phyloP scores from a whole-genome alignment of 176 grass and related monocot genomes.

The Typha latifolia region DNA sequence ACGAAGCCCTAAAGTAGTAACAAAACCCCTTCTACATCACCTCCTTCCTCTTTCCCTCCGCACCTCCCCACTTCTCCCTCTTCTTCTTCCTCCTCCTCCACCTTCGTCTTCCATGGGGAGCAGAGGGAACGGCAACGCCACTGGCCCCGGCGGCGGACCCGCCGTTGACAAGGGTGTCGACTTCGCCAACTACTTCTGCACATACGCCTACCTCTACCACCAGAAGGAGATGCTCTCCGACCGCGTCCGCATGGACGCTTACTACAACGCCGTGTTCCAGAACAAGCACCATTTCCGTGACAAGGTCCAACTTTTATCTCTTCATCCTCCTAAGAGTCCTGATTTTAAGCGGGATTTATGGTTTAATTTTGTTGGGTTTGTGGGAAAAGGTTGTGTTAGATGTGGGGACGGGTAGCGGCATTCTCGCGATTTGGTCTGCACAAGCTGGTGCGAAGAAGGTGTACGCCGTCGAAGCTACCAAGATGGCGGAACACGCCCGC shows the following conservation, averaged over 20 bases:
- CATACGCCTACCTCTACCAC: slow-evolving; percentile 83
- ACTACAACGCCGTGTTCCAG: slow-evolving; percentile 74
- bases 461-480: slow-evolving; percentile 88
- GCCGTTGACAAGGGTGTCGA: slow-evolving; percentile 83
- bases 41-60: too few species aligned
- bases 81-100: too few species aligned
- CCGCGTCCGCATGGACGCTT: slow-evolving; percentile 90
- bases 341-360: neutral
- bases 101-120: too few species aligned
- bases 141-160: neutral
- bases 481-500: slow-evolving; percentile 90
- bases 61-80: too few species aligned
- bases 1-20: too few species aligned
- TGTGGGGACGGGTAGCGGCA: slow-evolving; percentile 91
- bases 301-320: slow-evolving; percentile 38
- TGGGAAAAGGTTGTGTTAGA: slow-evolving; percentile 70
- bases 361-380: slow-evolving; percentile 19
- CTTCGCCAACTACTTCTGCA: slow-evolving; percentile 99
- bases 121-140: neutral
- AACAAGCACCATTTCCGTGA: slow-evolving; percentile 76
- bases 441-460: slow-evolving; percentile 94
- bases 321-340: neutral
- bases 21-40: too few species aligned
- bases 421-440: slow-evolving; percentile 91
- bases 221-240: slow-evolving; percentile 99